Evolutionary conservation across 306 rosid genomes (phyloP).

Genomic region (Senna siamea): DNA sequence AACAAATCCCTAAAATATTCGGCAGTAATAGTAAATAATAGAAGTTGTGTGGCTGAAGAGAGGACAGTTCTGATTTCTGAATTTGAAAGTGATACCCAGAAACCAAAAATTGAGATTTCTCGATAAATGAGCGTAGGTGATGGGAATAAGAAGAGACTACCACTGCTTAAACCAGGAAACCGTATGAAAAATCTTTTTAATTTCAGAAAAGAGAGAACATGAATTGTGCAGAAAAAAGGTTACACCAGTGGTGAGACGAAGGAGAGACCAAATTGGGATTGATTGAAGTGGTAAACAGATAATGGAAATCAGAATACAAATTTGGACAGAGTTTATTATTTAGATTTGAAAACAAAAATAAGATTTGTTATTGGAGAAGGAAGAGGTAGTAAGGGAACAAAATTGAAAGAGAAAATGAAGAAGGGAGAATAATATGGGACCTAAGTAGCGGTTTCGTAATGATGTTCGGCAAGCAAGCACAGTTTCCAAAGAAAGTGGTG

Average conservation of each 20-base stretch:
- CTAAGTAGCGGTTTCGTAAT: not conserved
- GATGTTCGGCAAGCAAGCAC: not conserved
- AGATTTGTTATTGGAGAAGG: not conserved
- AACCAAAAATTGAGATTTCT: not conserved
- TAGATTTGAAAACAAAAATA: not conserved
- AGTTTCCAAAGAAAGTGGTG: not conserved
- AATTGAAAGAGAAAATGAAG: not conserved
- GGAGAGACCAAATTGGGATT: not conserved
- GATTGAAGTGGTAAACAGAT: not conserved
- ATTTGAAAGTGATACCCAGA: not conserved
- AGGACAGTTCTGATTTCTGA: not conserved
- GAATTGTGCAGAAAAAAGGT: not conserved
- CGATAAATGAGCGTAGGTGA: not conserved
- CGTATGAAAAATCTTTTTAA: not conserved
- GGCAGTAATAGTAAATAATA: not conserved
- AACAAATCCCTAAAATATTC: slow-evolving; percentile 18
- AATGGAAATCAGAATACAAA: not conserved
- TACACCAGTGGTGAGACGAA: not conserved
- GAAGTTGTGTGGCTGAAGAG: not conserved
- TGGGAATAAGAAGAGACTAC: not conserved
- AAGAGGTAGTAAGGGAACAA: not conserved
- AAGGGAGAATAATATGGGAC: not conserved
- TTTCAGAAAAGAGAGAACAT: not conserved
- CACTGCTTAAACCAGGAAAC: not conserved
- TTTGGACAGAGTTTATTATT: not conserved